phyloP scores from a whole-genome alignment of 805 yeast species.

The Crinitomyces ghanaensis region DNA sequence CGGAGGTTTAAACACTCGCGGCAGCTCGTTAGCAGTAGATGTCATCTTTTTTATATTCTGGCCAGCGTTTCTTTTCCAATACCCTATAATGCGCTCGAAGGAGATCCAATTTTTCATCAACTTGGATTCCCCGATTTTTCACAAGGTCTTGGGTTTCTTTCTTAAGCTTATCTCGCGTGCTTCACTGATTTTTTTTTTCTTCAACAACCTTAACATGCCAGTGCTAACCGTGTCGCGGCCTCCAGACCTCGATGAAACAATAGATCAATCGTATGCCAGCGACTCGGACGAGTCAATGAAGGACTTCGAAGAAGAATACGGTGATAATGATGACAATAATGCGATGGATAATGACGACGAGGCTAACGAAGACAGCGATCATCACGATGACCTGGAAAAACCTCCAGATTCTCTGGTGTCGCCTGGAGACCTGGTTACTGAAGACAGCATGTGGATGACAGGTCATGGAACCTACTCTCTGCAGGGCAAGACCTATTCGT shows the following conservation, averaged over 20 bases:
- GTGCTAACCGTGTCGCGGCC: slow-evolving; percentile 6
- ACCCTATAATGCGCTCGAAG: no score
- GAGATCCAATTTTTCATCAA: no score
- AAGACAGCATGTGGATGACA: slow-evolving; percentile 95
- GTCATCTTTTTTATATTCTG: no score
- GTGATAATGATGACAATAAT: slow-evolving; percentile 4
- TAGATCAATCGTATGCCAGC: slow-evolving; percentile 12
- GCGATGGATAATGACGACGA: slow-evolving; percentile 9
- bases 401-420: slow-evolving; percentile 54
- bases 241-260: no score
- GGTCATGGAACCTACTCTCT: slow-evolving; percentile 93
- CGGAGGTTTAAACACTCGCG: slow-evolving; percentile 41
- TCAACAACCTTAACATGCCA: slow-evolving; percentile 4
- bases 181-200: no score
- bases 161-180: no score
- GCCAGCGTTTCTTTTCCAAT: no score
- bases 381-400: no score
- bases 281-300: slow-evolving; percentile 10
- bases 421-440: slow-evolving; percentile 94
- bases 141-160: no score
- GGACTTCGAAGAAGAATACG: slow-evolving; percentile 4
- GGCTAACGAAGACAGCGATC: slow-evolving; percentile 12
- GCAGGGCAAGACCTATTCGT: slow-evolving; percentile 65
- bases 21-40: no score
- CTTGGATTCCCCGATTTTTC: no score